phyloP scores from a whole-genome alignment of 225 moss, liverwort and hornwort species.

The Physcomitrellopsis africana region DNA sequence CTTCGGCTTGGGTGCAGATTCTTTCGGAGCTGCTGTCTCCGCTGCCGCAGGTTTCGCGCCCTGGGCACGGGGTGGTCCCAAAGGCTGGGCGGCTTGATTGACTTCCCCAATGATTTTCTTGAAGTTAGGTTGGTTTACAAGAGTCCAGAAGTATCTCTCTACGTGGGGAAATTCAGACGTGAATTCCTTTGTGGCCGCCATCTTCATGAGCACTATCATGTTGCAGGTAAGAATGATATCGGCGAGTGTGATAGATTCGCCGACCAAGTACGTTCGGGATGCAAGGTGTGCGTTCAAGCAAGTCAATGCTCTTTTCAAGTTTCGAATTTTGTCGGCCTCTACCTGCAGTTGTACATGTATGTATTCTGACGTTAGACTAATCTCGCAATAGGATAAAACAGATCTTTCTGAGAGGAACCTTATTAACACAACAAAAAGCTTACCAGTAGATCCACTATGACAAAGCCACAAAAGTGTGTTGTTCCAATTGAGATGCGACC shows the following conservation, averaged over 20 bases:
- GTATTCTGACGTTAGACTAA: neutral
- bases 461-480: no score
- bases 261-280: conserved; percentile 70
- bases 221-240: conserved; percentile 70
- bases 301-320: conserved; percentile 50
- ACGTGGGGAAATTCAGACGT: conserved; percentile 63
- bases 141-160: conserved; percentile 87
- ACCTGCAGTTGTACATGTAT: conserved; percentile 23
- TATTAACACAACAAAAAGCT: no score
- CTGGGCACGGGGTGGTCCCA: conserved; percentile 33
- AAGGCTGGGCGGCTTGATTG: conserved; percentile 42
- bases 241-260: conserved; percentile 74
- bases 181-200: conserved; percentile 54
- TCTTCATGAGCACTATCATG: conserved; percentile 28
- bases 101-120: conserved; percentile 76
- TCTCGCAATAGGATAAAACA: no score
- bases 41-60: no score
- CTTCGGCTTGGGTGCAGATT: neutral
- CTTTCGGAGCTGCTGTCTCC: no score
- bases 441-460: no score
- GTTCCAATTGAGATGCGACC: no score
- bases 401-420: no score
- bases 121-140: conserved; percentile 74
- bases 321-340: conserved; percentile 21
- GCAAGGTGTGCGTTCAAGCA: conserved; percentile 50